Evolutionary conservation across 2,329 filamentous ascomycete genomes (phyloP), one percentile per base, ranked within the genome.

Genomic region (Cytospora leucostoma): DNA sequence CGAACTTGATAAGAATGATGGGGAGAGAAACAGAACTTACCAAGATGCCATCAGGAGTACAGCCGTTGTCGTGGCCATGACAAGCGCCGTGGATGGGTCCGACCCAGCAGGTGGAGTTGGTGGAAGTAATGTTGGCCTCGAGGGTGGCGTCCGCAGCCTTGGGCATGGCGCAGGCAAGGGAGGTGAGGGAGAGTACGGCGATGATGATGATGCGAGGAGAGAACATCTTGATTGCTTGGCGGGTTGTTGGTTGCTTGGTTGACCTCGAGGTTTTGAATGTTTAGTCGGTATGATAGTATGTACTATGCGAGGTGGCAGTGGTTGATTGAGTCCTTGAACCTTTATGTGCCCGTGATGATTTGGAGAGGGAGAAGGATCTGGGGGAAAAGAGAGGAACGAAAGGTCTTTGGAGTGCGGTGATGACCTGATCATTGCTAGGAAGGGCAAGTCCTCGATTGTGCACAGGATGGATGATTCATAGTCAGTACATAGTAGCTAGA

Each of bases 81-180:
- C 58, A 61, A 10, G n/a, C 32, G 3, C 50, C 37, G 33, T 49
- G 44, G 15, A 61, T 54, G 37, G 47, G 27, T 5, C 58, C 58
- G 6, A 32, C n/a, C 58, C 58, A 61, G 51, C 58, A 61, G 38
- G 58, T 61, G 11, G 32, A 37, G 38, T 61, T 61, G 38, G 49
- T 33, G 49, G 21, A 10, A 33, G 10, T 5, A 19, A 21, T n/a
- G 19, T 40, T 32, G 53, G 4, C 6, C 34, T 56, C 53, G 15
- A 56, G 53, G 13, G 40, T 19, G 40, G 19, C 17, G 40, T 19
- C 40, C 27, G 27, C 27, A n/a, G 40, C 40, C 53, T 40, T 17
- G 12, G 53, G 35, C 37, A 50, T 12, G 13, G 58, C 58, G 19
- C 54, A 8, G 8, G 38, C n/a, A 32, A 33, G 15, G 32, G 38